Evolutionary conservation across 1,284 basidiomycete genomes (phyloP).

Genomic region (Caloboletus firmus): DNA sequence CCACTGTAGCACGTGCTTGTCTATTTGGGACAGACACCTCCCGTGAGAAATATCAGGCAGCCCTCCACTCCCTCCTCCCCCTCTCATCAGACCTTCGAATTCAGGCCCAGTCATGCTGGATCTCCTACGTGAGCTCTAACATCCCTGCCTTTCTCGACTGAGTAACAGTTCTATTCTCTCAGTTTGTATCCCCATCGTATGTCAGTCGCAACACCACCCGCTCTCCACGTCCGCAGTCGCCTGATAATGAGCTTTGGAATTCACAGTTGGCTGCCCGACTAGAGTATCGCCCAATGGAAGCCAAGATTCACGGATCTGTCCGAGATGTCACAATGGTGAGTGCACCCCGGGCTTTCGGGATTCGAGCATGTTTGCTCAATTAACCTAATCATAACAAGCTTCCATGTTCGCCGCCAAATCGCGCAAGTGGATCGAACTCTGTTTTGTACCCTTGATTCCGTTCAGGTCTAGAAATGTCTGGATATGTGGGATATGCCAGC

Average conservation of each 20-base stretch:
- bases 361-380: not conserved
- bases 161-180: not conserved
- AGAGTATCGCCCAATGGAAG: constrained; percentile 46
- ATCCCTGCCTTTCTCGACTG: not conserved
- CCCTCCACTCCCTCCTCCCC: no score
- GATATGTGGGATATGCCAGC: constrained; percentile 54
- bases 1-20: no score
- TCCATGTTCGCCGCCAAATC: constrained; percentile 49
- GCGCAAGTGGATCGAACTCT: constrained; percentile 54
- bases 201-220: constrained; percentile 36
- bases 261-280: constrained; percentile 51
- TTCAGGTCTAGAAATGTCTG: constrained; percentile 47
- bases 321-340: constrained; percentile 50
- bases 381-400: constrained; percentile 27
- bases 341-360: not conserved
- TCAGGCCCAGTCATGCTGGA: constrained; percentile 20
- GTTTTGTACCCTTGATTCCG: constrained; percentile 51
- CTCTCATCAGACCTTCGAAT: not conserved
- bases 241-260: constrained; percentile 9
- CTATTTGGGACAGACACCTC: not conserved
- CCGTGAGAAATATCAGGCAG: not conserved
- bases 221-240: constrained; percentile 9
- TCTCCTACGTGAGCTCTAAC: constrained; percentile 36
- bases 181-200: constrained; percentile 51
- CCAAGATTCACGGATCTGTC: constrained; percentile 46